These are phyloP conservation scores for Gossypium anomalum DNA, from an alignment of 345 rosid species.

Conservation along the genomic window DNA sequence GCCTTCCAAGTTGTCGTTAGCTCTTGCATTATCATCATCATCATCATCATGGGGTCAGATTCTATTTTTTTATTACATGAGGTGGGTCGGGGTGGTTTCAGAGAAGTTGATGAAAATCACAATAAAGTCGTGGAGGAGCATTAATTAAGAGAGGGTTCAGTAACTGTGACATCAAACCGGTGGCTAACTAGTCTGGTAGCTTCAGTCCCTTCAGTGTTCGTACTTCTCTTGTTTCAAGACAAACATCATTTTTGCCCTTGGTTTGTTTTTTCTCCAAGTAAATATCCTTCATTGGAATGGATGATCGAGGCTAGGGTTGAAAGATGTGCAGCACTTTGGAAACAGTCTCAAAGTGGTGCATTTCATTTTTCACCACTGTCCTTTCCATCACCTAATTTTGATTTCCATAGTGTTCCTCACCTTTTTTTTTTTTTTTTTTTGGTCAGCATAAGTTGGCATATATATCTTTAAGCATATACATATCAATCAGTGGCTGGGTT, in stretches of 20 bases:
- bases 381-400: too few relatives aligned
- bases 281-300: not conserved
- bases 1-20: conserved; percentile 31
- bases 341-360: not conserved
- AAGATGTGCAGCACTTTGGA: not conserved
- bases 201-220: not conserved
- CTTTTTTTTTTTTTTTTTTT: not conserved
- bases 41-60: conserved; percentile 39
- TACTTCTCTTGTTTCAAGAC: not conserved
- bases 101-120: conserved; percentile 17
- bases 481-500: not conserved
- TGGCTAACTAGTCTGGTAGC: not conserved
- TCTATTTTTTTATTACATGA: conserved; percentile 1
- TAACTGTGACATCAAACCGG: not conserved
- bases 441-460: not conserved
- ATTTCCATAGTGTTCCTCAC: too few relatives aligned
- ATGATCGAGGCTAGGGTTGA: not conserved
- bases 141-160: too few relatives aligned
- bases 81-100: conserved; percentile 12
- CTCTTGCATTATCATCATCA: conserved; percentile 22
- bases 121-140: not conserved
- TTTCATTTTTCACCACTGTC: not conserved
- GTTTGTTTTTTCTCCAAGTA: not conserved
- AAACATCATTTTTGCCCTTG: not conserved
- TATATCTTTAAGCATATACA: too few relatives aligned